A percentile compares a stretch with the other conserved stretches of the same genome.
Conservation (phyloP, 2,329 filamentous ascomycete species). For the Teratosphaeriaceae sp. region DNA sequence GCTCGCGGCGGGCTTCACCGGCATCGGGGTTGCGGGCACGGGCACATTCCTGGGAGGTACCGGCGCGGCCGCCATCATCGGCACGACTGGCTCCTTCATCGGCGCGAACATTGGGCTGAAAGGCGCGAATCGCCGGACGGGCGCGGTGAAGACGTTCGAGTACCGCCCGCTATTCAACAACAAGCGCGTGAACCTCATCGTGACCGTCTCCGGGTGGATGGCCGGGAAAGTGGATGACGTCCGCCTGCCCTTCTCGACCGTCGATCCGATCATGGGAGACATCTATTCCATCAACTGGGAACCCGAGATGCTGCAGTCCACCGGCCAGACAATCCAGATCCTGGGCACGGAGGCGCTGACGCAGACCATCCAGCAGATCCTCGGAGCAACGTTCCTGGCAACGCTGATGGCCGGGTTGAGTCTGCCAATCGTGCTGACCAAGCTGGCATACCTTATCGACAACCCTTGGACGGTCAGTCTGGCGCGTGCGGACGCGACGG, state of each 20-base stretch:
- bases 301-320: conserved; percentile 94
- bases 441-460: conserved; percentile 92
- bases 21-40: conserved; percentile 86
- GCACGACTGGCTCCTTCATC: conserved; percentile 77
- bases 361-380: conserved; percentile 89
- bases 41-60: conserved; percentile 83
- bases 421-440: conserved; percentile 85
- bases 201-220: conserved; percentile 97
- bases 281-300: conserved; percentile 97
- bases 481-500: conserved; percentile 79
- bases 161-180: conserved; percentile 97
- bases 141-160: conserved; percentile 92
- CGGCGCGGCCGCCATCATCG: conserved; percentile 89
- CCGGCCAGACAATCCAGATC: conserved; percentile 98
- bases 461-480: conserved; percentile 98
- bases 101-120: conserved; percentile 80
- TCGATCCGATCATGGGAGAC: conserved; percentile 96
- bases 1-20: conserved; percentile 88
- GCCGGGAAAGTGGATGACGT: conserved; percentile 97
- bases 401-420: conserved; percentile 89
- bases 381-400: conserved; percentile 82
- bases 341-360: conserved; percentile 95
- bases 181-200: conserved; percentile 90
- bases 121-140: conserved; percentile 81
- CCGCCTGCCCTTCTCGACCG: conserved; percentile 87